These are phyloP conservation scores for Colletotrichum orchidophilum DNA, from an alignment of 2,329 filamentous ascomycete species.

Conservation along the genomic window DNA sequence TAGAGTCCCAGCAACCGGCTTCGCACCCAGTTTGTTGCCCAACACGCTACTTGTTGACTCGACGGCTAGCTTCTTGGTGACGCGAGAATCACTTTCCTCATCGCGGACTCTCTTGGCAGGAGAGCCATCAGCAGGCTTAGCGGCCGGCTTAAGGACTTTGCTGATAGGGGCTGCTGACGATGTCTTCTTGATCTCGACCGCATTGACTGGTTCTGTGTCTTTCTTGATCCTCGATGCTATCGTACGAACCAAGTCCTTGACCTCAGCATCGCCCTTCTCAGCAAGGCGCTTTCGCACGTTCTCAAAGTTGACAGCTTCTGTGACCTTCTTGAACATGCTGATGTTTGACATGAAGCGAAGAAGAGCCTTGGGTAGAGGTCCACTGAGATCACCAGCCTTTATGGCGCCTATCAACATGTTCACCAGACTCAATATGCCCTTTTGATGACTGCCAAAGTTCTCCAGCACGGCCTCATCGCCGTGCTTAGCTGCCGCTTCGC, in stretches of 20 bases:
- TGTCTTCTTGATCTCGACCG: constrained; percentile 36
- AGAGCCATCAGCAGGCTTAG: constrained; percentile 42
- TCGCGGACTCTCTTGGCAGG: constrained; percentile 50
- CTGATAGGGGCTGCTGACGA: constrained; percentile 21
- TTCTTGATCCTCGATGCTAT: constrained; percentile 61
- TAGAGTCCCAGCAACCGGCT: constrained; percentile 44
- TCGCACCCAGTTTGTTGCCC: constrained; percentile 50
- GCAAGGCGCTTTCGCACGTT: constrained; percentile 70
- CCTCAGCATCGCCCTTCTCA: constrained; percentile 72
- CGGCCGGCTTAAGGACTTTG: constrained; percentile 41
- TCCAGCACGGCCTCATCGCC: constrained; percentile 65
- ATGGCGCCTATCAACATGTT: constrained; percentile 64
- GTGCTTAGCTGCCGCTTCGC: constrained; percentile 63
- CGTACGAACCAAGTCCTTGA: constrained; percentile 67
- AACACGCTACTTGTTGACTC: constrained; percentile 49
- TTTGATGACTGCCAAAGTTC: constrained; percentile 66
- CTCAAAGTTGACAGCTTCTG: constrained; percentile 73
- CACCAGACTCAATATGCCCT: constrained; percentile 64
- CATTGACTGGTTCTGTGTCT: constrained; percentile 39
- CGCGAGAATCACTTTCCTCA: constrained; percentile 51
- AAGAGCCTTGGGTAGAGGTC: constrained; percentile 63
- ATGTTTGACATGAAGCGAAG: constrained; percentile 69
- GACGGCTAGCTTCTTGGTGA: constrained; percentile 53
- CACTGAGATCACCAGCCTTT: constrained; percentile 61
- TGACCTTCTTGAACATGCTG: constrained; percentile 68